A percentile compares a stretch with the other conserved stretches of the same genome.
Conservation (phyloP, 257 asterid genomes). For the Sherardia arvensis region DNA sequence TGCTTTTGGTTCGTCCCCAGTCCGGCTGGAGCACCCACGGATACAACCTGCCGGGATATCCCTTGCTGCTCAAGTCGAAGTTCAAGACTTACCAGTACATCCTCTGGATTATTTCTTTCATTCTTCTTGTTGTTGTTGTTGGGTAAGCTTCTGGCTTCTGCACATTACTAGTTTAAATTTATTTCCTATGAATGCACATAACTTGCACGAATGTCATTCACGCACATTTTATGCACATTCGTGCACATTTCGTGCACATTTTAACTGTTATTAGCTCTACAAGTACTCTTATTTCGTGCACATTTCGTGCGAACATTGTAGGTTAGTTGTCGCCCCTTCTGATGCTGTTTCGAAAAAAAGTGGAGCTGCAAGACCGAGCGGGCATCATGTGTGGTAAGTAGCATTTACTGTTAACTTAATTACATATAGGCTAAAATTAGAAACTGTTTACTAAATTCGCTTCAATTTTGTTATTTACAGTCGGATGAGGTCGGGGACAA, state of each 20-base stretch:
- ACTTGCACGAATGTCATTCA: too few species aligned
- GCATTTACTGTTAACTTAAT: slow-evolving; percentile 14
- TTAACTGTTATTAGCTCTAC: background rate
- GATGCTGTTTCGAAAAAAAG: slow-evolving; percentile 55
- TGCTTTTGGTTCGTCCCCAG: slow-evolving; percentile 81
- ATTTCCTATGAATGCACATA: too few species aligned
- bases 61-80: slow-evolving; percentile 38
- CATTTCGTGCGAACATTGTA: slow-evolving; percentile 7
- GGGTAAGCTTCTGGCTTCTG: slow-evolving; percentile 62
- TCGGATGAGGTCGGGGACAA: slow-evolving; percentile 61
- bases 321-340: slow-evolving; percentile 64
- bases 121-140: slow-evolving; percentile 51
- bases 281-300: background rate
- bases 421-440: background rate
- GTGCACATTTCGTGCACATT: too few species aligned
- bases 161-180: too few species aligned
- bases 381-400: slow-evolving; percentile 64
- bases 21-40: slow-evolving; percentile 80
- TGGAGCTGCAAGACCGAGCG: slow-evolving; percentile 80
- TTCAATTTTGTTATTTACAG: slow-evolving; percentile 30
- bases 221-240: too few species aligned
- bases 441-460: background rate
- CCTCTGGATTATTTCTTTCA: slow-evolving; percentile 59
- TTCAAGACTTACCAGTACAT: slow-evolving; percentile 70
- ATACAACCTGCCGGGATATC: slow-evolving; percentile 39